Percentiles rank a stretch among this genome's conserved stretches.
phyloP scores from a whole-genome alignment of 2,329 filamentous ascomycete species.

The Aspergillus awamori region DNA sequence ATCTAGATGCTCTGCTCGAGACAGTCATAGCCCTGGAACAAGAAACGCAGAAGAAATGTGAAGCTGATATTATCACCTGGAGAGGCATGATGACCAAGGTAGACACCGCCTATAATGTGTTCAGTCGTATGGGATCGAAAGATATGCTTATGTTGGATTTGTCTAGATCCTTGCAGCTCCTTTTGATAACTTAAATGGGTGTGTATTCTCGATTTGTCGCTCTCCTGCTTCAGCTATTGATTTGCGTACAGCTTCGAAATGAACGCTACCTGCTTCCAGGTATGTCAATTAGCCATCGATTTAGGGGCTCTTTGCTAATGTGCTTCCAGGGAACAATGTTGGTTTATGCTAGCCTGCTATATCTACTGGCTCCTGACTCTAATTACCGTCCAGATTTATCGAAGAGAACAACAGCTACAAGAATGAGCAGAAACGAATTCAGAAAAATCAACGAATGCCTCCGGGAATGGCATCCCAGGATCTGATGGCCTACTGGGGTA shows the following conservation, averaged over 20 bases:
- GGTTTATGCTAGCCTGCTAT: conserved; percentile 20
- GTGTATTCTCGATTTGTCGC: conserved; percentile 31
- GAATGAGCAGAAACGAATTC: conserved; percentile 61
- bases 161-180: conserved; percentile 78
- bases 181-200: conserved; percentile 81
- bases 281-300: conserved; percentile 43
- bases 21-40: conserved; percentile 75
- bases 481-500: conserved; percentile 92
- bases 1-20: conserved; percentile 79
- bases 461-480: conserved; percentile 67
- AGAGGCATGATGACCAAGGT: conserved; percentile 99
- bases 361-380: conserved; percentile 1
- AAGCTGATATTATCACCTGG: conserved; percentile 87
- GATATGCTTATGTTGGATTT: neutral
- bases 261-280: conserved; percentile 91
- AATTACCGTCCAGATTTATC: conserved; percentile 68
- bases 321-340: conserved; percentile 58
- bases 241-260: conserved; percentile 75
- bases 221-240: conserved; percentile 14
- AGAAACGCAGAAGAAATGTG: conserved; percentile 65
- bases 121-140: neutral
- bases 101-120: conserved; percentile 18
- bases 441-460: conserved; percentile 54
- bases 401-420: conserved; percentile 86
- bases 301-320: conserved; percentile 22